Base-by-base conservation (phyloP, 1,284 basidiomycete species). In the Trichosporon sp. region DNA sequence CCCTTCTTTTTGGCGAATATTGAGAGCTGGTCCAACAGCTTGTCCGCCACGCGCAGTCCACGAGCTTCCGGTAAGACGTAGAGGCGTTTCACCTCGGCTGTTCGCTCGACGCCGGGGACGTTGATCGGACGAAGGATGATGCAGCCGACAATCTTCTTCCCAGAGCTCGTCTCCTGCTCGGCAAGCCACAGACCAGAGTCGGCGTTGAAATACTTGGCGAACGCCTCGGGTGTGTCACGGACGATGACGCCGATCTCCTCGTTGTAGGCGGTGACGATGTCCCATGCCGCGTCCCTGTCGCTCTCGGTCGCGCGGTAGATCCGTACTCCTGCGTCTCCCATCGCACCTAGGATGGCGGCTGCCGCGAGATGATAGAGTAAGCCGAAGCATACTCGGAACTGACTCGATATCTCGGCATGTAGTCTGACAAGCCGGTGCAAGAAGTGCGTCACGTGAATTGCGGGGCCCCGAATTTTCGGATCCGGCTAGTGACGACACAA, bases 181-280 rank as follows among this genome's bases (percentile, higher is more conserved):
- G 61, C 64, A 4, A 74, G 59, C 59, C 73, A 64, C 16, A 74
- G 34, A 29, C 73, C 70, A 25, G 73, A 68, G 4, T 66, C 69
- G 10, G 32, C n/a, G 31, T 65, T 69, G 61, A 67, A 74, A 59
- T 74, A 73, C n/a, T 62, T 63, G 46, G 71, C 71, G 21, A 72
- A 68, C 29, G 56, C 66, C 5, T 68, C 70, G 27, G 66, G 65
- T 3, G 67, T 70, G 62, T 74, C 63, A 27, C 63, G 63, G 4
- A 64, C 60, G 10, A 64, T 31, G 16, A 64, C 56, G 14, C 23
- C 33, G 23, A 64, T 54, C 23, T 58, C 63, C 36, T 64, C 63
- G 59, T 57, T 58, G 60, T 64, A 64, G 16, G 56, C 59, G 33
- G 58, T 60, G 21, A 64, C 59, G 6, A 64, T 64, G 13, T 44